Percentiles rank a stretch among this genome's conserved stretches.
Conservation (phyloP, 2,329 filamentous ascomycete species). For the Pestalotiopsis sp. region DNA sequence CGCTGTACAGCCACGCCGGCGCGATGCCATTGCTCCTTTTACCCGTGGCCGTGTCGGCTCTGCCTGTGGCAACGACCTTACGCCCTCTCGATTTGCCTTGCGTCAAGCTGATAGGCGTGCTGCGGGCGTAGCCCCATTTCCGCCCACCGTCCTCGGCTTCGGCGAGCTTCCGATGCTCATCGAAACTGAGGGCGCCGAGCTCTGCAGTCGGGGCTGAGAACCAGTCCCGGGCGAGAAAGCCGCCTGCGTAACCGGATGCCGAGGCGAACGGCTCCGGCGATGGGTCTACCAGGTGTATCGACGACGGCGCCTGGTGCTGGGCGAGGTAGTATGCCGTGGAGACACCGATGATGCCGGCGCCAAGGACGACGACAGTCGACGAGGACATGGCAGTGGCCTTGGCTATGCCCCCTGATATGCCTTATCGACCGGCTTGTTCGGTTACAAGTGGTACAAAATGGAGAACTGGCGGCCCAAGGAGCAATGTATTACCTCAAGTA, state of each 20-base stretch:
- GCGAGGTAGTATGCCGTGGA: conserved; percentile 74
- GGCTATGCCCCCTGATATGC: neutral
- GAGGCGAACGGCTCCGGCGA: conserved; percentile 64
- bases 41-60: conserved; percentile 51
- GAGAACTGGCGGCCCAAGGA: neutral
- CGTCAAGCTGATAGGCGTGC: conserved; percentile 57
- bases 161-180: conserved; percentile 66
- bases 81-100: conserved; percentile 33
- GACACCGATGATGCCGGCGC: conserved; percentile 69
- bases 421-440: neutral
- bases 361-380: conserved; percentile 67
- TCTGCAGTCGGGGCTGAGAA: conserved; percentile 57
- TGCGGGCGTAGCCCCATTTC: conserved; percentile 51
- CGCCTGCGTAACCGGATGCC: conserved; percentile 72
- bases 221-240: conserved; percentile 76
- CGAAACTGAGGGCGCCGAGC: conserved; percentile 68
- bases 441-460: neutral
- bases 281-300: conserved; percentile 48
- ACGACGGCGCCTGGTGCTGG: conserved; percentile 39
- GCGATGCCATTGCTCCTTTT: conserved; percentile 34
- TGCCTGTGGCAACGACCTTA: conserved; percentile 59
- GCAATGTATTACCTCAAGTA: neutral
- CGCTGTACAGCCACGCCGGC: conserved; percentile 60
- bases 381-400: conserved; percentile 20
- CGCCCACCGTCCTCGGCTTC: conserved; percentile 54